Conservation (phyloP, 2,329 filamentous ascomycete genomes). For the Zymoseptoria crescenta region DNA sequence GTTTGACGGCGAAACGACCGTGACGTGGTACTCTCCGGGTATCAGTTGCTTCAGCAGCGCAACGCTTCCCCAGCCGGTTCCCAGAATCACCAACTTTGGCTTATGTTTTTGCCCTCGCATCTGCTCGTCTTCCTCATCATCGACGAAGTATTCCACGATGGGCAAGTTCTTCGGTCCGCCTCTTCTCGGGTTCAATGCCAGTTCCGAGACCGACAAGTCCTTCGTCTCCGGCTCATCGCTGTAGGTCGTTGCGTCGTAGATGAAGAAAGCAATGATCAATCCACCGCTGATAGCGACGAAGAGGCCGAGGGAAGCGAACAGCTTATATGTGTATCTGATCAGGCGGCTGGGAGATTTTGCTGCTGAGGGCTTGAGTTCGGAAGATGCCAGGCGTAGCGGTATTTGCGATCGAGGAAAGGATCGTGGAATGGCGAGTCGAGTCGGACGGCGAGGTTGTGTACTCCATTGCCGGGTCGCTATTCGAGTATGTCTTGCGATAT, state of each 20-base stretch:
- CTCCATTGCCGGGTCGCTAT: background rate
- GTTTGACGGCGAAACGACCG: slow-evolving; percentile 86
- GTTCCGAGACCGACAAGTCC: slow-evolving; percentile 76
- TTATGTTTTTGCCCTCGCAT: slow-evolving; percentile 72
- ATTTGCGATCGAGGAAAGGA: slow-evolving; percentile 9
- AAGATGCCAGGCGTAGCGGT: slow-evolving; percentile 16
- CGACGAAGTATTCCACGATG: slow-evolving; percentile 77
- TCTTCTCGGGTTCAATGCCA: slow-evolving; percentile 69
- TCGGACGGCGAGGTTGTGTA: background rate
- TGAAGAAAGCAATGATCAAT: slow-evolving; percentile 73
- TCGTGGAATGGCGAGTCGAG: slow-evolving; percentile 12
- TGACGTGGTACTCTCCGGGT: slow-evolving; percentile 89
- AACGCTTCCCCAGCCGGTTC: slow-evolving; percentile 91
- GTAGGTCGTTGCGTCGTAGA: slow-evolving; percentile 92
- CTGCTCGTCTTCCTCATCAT: slow-evolving; percentile 72
- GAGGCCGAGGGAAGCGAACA: slow-evolving; percentile 65
- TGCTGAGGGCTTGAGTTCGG: background rate
- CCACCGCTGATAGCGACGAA: slow-evolving; percentile 63
- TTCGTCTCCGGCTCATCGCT: slow-evolving; percentile 56
- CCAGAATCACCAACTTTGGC: slow-evolving; percentile 83
- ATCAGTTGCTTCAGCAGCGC: slow-evolving; percentile 84
- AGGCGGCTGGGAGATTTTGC: slow-evolving; percentile 22
- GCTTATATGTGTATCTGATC: slow-evolving; percentile 55
- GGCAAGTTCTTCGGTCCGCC: slow-evolving; percentile 94
- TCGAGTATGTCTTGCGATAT: background rate